phyloP scores from a whole-genome alignment of 1,139 yeast species.

The Nakaseomyces nivariensis region DNA sequence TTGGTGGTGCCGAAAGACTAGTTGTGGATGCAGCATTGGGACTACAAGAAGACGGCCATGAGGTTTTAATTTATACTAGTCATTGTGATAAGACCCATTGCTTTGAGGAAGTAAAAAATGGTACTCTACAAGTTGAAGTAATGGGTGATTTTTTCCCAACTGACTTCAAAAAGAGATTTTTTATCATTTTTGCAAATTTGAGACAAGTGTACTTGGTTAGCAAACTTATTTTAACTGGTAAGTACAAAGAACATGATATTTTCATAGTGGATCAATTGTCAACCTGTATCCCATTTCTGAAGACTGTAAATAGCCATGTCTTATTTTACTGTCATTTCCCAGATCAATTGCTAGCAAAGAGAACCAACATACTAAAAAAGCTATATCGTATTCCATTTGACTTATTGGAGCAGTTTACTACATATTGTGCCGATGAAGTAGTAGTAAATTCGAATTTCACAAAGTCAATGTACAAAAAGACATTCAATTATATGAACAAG shows the following conservation, averaged over 20 bases:
- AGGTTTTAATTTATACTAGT: constrained; percentile 68
- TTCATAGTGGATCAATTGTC: constrained; percentile 84
- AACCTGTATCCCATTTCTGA: constrained; percentile 69
- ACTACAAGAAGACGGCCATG: constrained; percentile 57
- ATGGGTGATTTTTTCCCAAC: constrained; percentile 80
- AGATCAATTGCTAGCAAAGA: constrained; percentile 66
- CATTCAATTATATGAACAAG: constrained; percentile 38
- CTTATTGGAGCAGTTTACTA: constrained; percentile 67
- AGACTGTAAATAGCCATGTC: constrained; percentile 37
- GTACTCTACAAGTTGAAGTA: constrained; percentile 51
- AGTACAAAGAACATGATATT: constrained; percentile 47
- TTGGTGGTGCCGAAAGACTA: constrained; percentile 93
- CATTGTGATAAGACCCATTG: constrained; percentile 83
- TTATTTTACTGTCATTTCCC: constrained; percentile 95
- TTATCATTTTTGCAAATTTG: constrained; percentile 72
- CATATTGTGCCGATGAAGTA: constrained; percentile 63
- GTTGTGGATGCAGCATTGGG: constrained; percentile 95
- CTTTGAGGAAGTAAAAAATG: constrained; percentile 73
- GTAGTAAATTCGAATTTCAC: constrained; percentile 89
- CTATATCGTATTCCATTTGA: constrained; percentile 79
- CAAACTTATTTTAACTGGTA: constrained; percentile 41
- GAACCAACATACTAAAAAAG: constrained; percentile 44
- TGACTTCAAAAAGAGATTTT: constrained; percentile 50
- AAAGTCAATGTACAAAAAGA: constrained; percentile 50
- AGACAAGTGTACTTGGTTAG: constrained; percentile 65